Evolutionary conservation across 75 land plant species (phyloP).

Genomic region (Sequoiadendron giganteum): DNA sequence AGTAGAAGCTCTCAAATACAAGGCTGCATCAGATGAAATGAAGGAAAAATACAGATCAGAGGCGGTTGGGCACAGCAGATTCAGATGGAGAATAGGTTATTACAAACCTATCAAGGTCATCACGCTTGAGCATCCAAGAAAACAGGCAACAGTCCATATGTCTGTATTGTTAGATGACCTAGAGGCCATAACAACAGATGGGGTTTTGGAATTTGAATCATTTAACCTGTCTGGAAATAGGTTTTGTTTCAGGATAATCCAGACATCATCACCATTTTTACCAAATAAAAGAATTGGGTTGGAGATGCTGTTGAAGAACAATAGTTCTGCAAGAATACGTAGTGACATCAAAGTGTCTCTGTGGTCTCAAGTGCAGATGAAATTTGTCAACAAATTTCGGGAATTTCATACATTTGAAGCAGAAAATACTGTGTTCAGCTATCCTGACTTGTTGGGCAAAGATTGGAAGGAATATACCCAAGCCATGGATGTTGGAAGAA

Average conservation of each 20-base stretch:
- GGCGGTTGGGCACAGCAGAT: constrained; percentile 1
- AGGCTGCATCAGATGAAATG: constrained; percentile 6
- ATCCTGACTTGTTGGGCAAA: neutral
- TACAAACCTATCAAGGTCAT: neutral
- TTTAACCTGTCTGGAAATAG: neutral
- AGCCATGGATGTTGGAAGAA: neutral
- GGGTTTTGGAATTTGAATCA: neutral
- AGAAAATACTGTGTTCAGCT: neutral
- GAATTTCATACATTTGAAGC: neutral
- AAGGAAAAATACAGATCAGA: neutral
- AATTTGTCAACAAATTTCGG: neutral
- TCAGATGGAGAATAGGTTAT: constrained; percentile 3
- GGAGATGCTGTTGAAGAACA: neutral
- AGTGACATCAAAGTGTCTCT: neutral
- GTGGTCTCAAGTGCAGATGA: neutral
- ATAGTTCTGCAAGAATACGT: neutral
- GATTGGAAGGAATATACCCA: neutral
- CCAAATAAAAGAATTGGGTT: neutral
- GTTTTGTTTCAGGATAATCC: neutral
- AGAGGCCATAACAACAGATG: neutral
- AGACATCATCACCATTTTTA: neutral
- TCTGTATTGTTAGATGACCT: neutral
- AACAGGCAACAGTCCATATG: neutral
- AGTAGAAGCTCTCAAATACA: neutral
- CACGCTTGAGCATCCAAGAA: neutral